These are phyloP conservation scores for Microdochium bolleyi DNA, from an alignment of 2,329 filamentous ascomycete genomes.

Conservation along the genomic window DNA sequence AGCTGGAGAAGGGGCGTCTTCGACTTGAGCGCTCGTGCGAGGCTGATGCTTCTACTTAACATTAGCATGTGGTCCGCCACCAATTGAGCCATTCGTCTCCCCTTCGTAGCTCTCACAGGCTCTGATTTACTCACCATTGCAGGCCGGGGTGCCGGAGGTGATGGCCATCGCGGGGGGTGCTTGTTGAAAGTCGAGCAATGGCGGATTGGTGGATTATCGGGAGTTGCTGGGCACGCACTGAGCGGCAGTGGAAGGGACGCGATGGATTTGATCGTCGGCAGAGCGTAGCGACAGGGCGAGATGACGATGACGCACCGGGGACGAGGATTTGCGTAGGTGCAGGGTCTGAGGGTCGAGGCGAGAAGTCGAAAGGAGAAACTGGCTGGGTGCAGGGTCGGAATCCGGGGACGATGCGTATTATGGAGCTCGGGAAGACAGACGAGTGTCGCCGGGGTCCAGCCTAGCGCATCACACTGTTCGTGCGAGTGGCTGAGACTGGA, in stretches of 20 bases:
- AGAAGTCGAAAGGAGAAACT: too few species aligned
- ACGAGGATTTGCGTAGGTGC: too few species aligned
- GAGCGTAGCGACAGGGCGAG: too few species aligned
- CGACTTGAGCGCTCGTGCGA: conserved; percentile 49
- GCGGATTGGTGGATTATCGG: background rate
- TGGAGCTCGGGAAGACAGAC: background rate
- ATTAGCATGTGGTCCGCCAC: background rate
- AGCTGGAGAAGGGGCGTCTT: conserved; percentile 80
- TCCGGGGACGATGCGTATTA: too few species aligned
- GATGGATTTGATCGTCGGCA: too few species aligned
- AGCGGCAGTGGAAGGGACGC: too few species aligned
- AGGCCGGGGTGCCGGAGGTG: background rate
- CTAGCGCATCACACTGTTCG: background rate
- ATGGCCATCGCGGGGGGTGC: background rate
- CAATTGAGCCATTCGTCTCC: too few species aligned
- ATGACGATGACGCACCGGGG: too few species aligned
- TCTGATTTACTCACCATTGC: background rate
- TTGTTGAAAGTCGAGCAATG: background rate
- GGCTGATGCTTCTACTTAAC: background rate
- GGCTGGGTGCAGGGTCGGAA: too few species aligned
- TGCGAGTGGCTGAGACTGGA: background rate
- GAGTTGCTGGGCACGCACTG: background rate
- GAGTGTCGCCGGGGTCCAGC: background rate
- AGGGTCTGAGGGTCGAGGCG: too few species aligned
- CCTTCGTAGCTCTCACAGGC: background rate